Evolutionary conservation across 1,284 basidiomycete species (phyloP).

Genomic region (Microbotryomycetes sp.): DNA sequence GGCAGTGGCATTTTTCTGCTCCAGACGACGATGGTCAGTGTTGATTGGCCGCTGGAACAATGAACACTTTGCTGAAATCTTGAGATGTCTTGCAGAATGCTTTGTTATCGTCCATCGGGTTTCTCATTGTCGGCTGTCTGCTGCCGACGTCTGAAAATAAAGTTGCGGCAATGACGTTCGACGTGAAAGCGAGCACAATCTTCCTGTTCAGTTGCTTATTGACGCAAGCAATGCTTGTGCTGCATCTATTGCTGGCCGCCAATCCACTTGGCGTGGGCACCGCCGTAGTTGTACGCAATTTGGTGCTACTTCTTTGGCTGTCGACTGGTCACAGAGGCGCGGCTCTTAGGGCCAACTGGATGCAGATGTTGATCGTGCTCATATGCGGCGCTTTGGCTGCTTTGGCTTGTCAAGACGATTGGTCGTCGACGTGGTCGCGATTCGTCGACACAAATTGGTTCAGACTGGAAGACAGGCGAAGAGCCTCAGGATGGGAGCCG

Average conservation of each 20-base stretch:
- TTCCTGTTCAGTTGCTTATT: not conserved
- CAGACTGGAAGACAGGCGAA: not conserved
- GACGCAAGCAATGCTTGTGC: not conserved
- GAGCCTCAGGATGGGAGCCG: not conserved
- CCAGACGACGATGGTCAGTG: not conserved
- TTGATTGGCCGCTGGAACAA: not conserved
- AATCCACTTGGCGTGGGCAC: not conserved
- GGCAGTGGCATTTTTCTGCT: not conserved
- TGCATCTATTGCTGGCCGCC: not conserved
- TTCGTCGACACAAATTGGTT: not conserved
- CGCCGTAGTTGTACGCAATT: not conserved
- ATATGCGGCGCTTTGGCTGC: not conserved
- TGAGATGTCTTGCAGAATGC: not conserved
- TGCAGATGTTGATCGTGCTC: conserved; percentile 16
- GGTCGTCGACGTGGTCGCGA: not conserved
- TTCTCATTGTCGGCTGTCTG: not conserved
- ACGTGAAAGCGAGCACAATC: not conserved
- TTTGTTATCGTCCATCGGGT: not conserved
- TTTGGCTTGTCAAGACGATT: conserved; percentile 1
- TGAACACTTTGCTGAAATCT: not conserved
- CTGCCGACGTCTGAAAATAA: not conserved
- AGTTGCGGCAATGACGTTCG: not conserved
- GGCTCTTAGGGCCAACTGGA: conserved; percentile 15
- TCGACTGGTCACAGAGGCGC: not conserved
- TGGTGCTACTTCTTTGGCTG: not conserved